Evolutionary conservation across 1,139 yeast species (phyloP).

Genomic region (Sugiyamaella pinicola): DNA sequence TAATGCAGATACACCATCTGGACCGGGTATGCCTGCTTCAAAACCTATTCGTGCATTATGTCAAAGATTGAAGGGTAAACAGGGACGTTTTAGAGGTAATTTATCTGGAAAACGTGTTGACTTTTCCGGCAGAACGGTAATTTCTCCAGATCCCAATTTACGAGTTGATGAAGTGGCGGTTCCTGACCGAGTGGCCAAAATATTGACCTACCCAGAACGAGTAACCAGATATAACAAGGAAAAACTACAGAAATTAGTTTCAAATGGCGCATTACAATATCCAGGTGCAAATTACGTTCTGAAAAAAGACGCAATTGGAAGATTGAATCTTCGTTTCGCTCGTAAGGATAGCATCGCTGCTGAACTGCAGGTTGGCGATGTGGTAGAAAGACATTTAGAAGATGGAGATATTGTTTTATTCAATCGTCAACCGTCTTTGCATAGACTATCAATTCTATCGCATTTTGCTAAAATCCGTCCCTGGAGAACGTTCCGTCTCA

Average conservation of each 20-base stretch:
- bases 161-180: slow-evolving; percentile 97
- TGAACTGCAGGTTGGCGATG: slow-evolving; percentile 79
- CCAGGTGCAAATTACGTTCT: slow-evolving; percentile 96
- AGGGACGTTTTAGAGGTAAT: slow-evolving; percentile 98
- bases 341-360: slow-evolving; percentile 78
- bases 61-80: slow-evolving; percentile 96
- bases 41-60: slow-evolving; percentile 95
- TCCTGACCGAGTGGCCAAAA: slow-evolving; percentile 95
- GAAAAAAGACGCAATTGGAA: slow-evolving; percentile 80
- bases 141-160: slow-evolving; percentile 97
- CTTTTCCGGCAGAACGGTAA: slow-evolving; percentile 96
- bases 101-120: slow-evolving; percentile 98
- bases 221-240: slow-evolving; percentile 85
- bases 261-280: slow-evolving; percentile 84
- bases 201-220: slow-evolving; percentile 92
- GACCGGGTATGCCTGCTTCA: slow-evolving; percentile 52
- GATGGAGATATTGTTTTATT: slow-evolving; percentile 96
- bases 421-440: slow-evolving; percentile 97
- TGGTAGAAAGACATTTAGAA: slow-evolving; percentile 96
- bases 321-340: slow-evolving; percentile 88
- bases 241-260: slow-evolving; percentile 70
- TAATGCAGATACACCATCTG: slow-evolving; percentile 78
- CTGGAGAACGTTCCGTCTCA: slow-evolving; percentile 96
- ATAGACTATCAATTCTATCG: slow-evolving; percentile 87
- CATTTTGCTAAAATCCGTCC: slow-evolving; percentile 97